Percentiles rank a stretch among this genome's conserved stretches.
These are phyloP conservation scores for Friedmanniomyces endolithicus DNA, from an alignment of 495 filamentous ascomycete species.

Conservation along the genomic window DNA sequence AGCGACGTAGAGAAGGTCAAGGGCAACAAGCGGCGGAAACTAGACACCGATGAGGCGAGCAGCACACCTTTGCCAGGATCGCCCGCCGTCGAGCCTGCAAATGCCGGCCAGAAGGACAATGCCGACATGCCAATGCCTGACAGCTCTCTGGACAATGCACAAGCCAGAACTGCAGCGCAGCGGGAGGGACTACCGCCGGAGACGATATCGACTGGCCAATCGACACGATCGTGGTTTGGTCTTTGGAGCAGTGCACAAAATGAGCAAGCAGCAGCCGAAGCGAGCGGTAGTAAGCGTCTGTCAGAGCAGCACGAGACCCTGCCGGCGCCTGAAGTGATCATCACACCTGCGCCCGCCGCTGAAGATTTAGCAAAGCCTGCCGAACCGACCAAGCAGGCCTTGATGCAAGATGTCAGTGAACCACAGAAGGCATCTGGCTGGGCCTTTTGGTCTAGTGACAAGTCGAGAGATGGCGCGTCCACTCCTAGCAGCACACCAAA, in stretches of 20 bases:
- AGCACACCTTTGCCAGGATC: constrained; percentile 16
- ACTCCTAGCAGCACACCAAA: constrained; percentile 36
- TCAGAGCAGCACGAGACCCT: not conserved
- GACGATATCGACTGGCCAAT: not conserved
- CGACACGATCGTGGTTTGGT: constrained; percentile 29
- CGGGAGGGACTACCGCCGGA: constrained; percentile 9
- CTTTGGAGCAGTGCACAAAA: constrained; percentile 30
- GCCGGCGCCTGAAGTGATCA: constrained; percentile 3
- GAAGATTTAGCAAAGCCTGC: not conserved
- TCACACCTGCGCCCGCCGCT: not conserved
- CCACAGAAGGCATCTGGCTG: constrained; percentile 52
- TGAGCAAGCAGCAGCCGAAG: constrained; percentile 15
- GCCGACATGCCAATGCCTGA: not conserved
- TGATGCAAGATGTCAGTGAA: constrained; percentile 10
- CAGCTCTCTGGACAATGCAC: not conserved
- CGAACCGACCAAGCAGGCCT: constrained; percentile 1
- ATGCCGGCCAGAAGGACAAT: not conserved
- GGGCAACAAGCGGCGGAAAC: constrained; percentile 9
- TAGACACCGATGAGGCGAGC: constrained; percentile 9
- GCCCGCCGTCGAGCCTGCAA: constrained; percentile 13
- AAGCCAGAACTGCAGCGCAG: not conserved
- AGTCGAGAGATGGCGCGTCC: constrained; percentile 34
- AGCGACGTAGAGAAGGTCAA: constrained; percentile 19
- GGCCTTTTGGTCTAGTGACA: constrained; percentile 74
- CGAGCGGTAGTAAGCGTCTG: not conserved